phyloP scores from a whole-genome alignment of 148 eudicot genomes.

The Heliamphora exappendiculata region DNA sequence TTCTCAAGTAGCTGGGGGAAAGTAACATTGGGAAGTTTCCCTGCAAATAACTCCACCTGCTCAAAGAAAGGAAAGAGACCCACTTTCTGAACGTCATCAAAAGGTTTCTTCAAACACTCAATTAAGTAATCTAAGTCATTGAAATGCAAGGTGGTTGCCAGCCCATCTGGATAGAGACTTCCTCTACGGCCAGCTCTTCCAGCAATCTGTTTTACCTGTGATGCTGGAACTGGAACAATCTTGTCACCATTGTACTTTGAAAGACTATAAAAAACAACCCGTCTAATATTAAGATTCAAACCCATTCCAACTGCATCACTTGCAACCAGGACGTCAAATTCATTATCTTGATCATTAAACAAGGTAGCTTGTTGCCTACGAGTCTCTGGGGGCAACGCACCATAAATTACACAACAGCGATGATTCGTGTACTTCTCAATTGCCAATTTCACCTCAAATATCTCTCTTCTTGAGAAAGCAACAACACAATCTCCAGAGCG shows the following conservation, averaged over 20 bases:
- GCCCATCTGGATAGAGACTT: constrained; percentile 88
- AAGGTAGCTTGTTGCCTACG: constrained; percentile 85
- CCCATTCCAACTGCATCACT: constrained; percentile 99
- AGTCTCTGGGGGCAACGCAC: constrained; percentile 97
- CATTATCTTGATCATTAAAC: constrained; percentile 75
- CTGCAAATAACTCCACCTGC: constrained; percentile 91
- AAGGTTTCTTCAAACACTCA: constrained; percentile 77
- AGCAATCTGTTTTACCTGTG: constrained; percentile 96
- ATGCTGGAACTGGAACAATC: constrained; percentile 76
- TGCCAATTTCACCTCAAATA: constrained; percentile 88
- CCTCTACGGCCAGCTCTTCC: constrained; percentile 98
- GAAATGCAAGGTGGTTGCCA: constrained; percentile 64
- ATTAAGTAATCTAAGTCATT: constrained; percentile 84
- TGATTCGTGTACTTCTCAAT: constrained; percentile 85
- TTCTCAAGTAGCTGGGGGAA: constrained; percentile 65
- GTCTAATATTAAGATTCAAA: constrained; percentile 79
- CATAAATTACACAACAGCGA: constrained; percentile 92
- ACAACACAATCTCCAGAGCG: constrained; percentile 93
- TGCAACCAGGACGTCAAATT: constrained; percentile 86
- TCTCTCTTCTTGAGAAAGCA: constrained; percentile 96
- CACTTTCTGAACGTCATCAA: constrained; percentile 70
- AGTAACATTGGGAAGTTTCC: constrained; percentile 54
- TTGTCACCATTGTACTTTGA: constrained; percentile 89
- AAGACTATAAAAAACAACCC: constrained; percentile 68
- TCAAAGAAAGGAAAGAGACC: constrained; percentile 90